Conservation (phyloP, 257 asterid species). For the Ballota nigra region DNA sequence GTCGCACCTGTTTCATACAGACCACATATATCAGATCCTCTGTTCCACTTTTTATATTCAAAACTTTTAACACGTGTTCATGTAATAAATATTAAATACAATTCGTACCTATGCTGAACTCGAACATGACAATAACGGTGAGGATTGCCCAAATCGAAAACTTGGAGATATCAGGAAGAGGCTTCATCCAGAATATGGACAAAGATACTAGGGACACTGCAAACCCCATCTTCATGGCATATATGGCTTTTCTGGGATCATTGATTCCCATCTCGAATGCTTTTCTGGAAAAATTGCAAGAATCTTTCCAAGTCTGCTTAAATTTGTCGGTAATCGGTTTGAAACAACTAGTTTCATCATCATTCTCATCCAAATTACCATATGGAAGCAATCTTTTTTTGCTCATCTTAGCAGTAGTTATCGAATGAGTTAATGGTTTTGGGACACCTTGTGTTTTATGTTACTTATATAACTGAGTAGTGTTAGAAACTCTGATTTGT, state of each 20-base stretch:
- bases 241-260: slow-evolving; percentile 64
- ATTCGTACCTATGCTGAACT: slow-evolving; percentile 76
- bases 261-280: slow-evolving; percentile 61
- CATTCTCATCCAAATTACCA: slow-evolving; percentile 12
- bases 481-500: background rate
- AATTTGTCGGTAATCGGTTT: background rate
- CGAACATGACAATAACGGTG: slow-evolving; percentile 75
- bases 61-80: no score
- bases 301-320: background rate
- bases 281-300: slow-evolving; percentile 18
- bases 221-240: slow-evolving; percentile 64
- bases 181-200: slow-evolving; percentile 57
- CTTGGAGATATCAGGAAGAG: slow-evolving; percentile 47
- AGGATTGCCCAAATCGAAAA: slow-evolving; percentile 74
- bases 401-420: slow-evolving; percentile 24
- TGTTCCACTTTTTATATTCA: background rate
- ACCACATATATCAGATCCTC: background rate
- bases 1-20: slow-evolving; percentile 43
- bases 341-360: slow-evolving; percentile 21
- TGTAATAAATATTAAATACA: no score
- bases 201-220: slow-evolving; percentile 61
- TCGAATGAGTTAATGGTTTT: background rate
- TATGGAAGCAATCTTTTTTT: slow-evolving; percentile 33
- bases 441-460: background rate
- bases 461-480: background rate